Base-by-base conservation (phyloP, 768 basidiomycete species). In the Psilocybe sp. region DNA sequence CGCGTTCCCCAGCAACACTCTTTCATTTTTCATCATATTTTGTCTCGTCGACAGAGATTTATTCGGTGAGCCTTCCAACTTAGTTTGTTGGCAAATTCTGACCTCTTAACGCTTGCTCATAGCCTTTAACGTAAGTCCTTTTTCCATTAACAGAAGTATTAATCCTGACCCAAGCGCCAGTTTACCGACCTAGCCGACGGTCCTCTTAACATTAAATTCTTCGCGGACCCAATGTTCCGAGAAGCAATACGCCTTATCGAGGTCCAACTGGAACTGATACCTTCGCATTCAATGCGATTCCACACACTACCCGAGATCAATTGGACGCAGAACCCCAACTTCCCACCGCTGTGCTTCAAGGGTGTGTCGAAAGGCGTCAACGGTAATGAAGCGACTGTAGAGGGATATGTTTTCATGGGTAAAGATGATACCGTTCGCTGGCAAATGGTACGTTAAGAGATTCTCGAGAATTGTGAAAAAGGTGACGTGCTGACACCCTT, bases 171-270 rank as follows among this genome's bases (percentile, higher is more conserved):
- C 43, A 38, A 28, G 34, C 42, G 19, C 18, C 28, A 73, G 70
- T 74, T 66, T 51, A 65, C 70, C 31, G 69, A 66, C 41, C 46
- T 64, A 16, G 61, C 63, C 15, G 61, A 64, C 31, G 72, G 71
- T 20, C 65, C 72, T 5, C 65, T 67, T 37, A 64, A 75, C 51
- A 68, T 73, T 2, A 62, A 69, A 6, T 76, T 80, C 58, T 85
- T 87, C 61, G 74, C 79, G 55, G 75, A 80, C 47, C 63, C 68
- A 15, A 67, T 72, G 4, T 85, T 87, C 59, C 73, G 77, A 35
- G 87, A 89, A 60, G 84, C 83, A 3, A 81, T 80, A 6, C 78
- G 84, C 13, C 71, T 87, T 36, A 75, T 89, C 40, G 78, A 81
- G 50, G 64, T 86, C 49, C 72, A 76, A 43, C 67, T 88, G 14